Base-by-base conservation (phyloP, 2,329 filamentous ascomycete species). In the Claviceps pazoutovae region DNA sequence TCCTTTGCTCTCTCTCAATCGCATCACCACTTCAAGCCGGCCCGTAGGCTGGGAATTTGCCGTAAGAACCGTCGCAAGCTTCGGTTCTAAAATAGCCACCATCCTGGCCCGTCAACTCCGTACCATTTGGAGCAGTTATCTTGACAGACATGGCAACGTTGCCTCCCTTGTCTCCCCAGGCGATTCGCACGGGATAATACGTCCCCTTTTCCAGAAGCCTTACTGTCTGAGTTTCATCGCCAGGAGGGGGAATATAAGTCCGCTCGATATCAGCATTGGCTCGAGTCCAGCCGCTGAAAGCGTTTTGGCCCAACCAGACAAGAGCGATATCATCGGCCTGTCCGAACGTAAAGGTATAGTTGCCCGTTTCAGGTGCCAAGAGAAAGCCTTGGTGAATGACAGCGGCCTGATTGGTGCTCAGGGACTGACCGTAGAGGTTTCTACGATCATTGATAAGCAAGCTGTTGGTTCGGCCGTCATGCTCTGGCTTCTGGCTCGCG, bases 341-440 rank as follows among this genome's bases (percentile, higher is more conserved):
- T n/a, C 53, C 53, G 19, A 55, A 55, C 8, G 50, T 37, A 46
- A 55, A 55, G 38, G 53, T 55, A 19, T 53, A 55, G 36, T 55
- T 51, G 34, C 53, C 53, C 9, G 53, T 53, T n/a, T 53, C 53
- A 3, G 53, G 53, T 11, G 53, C 53, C 23, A 55, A 41, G 38
- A 55, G 53, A 37, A 55, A 55, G 17, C 53, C 53, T 26, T 55
- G 53, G 34, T 55, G 53, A 17, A 55, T 53, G 30, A 55, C 53
- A 36, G 48, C 34, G 26, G 53, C 53, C 36, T 53, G 34, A 17
- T 55, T 55, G 3, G 49, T 53, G 34, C 13, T 23, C 8, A 53
- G 16, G 41, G 51, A 8, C 38, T 55, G 48, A 17, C 53, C 53
- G 39, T 55, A 55, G 14, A 55, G 48, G 8, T 36, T 21, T 5